A percentile compares a stretch with the other conserved stretches of the same genome.
Conservation (phyloP, 495 filamentous ascomycete species). For the Neurospora terricola region DNA sequence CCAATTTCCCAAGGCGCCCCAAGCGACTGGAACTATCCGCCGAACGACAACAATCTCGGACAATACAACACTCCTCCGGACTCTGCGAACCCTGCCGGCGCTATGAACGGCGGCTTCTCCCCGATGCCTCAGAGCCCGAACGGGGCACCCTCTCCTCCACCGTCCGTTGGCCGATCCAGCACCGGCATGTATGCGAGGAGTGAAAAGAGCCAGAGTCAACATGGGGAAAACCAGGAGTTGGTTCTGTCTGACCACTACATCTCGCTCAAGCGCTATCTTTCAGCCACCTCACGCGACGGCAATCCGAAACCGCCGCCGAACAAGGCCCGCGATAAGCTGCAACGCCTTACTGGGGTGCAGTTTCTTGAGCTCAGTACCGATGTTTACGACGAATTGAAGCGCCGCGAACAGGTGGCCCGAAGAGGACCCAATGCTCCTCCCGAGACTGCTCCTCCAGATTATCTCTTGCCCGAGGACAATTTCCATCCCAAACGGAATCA, state of each 20-base stretch:
- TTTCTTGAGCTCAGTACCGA: constrained; percentile 97
- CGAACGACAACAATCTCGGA: constrained; percentile 44
- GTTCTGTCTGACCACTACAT: constrained; percentile 69
- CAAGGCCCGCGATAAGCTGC: constrained; percentile 84
- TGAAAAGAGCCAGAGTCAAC: constrained; percentile 41
- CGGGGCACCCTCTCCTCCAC: constrained; percentile 68
- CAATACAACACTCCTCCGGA: constrained; percentile 62
- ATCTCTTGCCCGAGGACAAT: constrained; percentile 67
- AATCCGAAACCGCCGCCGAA: constrained; percentile 65
- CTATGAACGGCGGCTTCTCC: constrained; percentile 47
- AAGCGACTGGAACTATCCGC: constrained; percentile 83
- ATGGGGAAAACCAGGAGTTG: constrained; percentile 39
- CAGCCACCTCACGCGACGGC: constrained; percentile 60
- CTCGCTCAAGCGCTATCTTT: constrained; percentile 67
- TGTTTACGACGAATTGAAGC: constrained; percentile 89
- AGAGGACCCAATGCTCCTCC: constrained; percentile 46
- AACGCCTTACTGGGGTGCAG: constrained; percentile 78
- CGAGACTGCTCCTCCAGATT: constrained; percentile 47
- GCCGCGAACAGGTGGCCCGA: constrained; percentile 55
- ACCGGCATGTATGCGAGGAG: constrained; percentile 58
- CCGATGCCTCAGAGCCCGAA: constrained; percentile 39
- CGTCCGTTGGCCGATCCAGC: constrained; percentile 72
- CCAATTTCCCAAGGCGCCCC: constrained; percentile 64
- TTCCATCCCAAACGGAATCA: constrained; percentile 98
- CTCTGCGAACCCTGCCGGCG: constrained; percentile 51